These are phyloP conservation scores for Myrica gale DNA, from an alignment of 306 rosid genomes.

Conservation along the genomic window DNA sequence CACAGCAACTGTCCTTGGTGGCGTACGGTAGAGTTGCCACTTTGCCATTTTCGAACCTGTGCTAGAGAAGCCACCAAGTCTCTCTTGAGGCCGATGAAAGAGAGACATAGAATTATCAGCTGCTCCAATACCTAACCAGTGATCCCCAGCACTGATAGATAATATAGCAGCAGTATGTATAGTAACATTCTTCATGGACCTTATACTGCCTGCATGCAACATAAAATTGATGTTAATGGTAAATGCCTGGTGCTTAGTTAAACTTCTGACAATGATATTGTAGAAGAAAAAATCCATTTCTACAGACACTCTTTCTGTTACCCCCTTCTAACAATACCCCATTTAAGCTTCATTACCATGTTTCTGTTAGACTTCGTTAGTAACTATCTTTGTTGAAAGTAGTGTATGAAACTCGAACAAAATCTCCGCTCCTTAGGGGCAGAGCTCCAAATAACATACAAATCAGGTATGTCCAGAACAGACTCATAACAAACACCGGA, in stretches of 20 bases:
- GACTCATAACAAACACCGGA: too few relatives aligned
- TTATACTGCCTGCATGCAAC: constrained; percentile 69
- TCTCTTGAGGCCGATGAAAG: constrained; percentile 97
- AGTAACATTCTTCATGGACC: constrained; percentile 84
- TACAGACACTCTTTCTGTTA: too few relatives aligned
- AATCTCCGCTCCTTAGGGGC: too few relatives aligned
- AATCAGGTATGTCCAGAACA: too few relatives aligned
- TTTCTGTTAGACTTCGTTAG: neutral
- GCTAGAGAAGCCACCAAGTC: constrained; percentile 80
- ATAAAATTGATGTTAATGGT: constrained; percentile 9
- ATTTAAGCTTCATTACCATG: neutral
- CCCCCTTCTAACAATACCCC: neutral
- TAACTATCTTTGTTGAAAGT: neutral
- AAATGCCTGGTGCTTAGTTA: constrained; percentile 5
- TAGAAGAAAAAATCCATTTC: constrained; percentile 15
- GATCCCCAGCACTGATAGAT: constrained; percentile 93
- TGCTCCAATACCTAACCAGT: constrained; percentile 98
- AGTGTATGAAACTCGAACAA: too few relatives aligned
- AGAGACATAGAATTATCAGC: constrained; percentile 97
- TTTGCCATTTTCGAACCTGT: constrained; percentile 79
- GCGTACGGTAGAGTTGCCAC: constrained; percentile 98
- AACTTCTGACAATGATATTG: constrained; percentile 2
- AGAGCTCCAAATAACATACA: too few relatives aligned
- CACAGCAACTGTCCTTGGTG: constrained; percentile 86
- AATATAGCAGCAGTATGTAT: constrained; percentile 75